Conservation (phyloP, 139 green algal genomes). For the Micractinium sp. region DNA sequence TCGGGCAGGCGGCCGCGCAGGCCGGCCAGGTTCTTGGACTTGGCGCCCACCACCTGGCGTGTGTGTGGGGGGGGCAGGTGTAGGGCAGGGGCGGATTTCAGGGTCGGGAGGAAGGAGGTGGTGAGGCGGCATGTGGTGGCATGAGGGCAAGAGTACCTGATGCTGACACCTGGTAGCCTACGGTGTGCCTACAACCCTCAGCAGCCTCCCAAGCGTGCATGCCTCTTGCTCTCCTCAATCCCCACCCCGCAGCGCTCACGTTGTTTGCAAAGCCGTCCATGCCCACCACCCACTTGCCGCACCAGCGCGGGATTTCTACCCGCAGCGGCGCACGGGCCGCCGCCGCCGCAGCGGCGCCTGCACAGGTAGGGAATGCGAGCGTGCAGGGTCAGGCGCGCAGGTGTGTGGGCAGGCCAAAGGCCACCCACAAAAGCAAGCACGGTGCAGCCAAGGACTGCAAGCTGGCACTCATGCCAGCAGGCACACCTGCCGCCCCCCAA, state of each 20-base stretch:
- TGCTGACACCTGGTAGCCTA: too few species aligned
- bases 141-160: neutral
- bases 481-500: too few species aligned
- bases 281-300: slow-evolving; percentile 87
- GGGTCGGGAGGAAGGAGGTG: too few species aligned
- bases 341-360: neutral
- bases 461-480: neutral
- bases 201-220: neutral
- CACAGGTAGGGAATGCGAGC: neutral
- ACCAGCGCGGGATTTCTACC: slow-evolving; percentile 43
- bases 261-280: slow-evolving; percentile 89
- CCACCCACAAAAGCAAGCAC: neutral
- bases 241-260: neutral
- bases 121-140: too few species aligned
- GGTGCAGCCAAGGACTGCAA: neutral
- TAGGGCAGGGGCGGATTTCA: neutral
- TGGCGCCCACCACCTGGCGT: slow-evolving; percentile 89
- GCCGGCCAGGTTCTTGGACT: slow-evolving; percentile 93
- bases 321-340: neutral
- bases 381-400: neutral
- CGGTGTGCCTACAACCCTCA: neutral
- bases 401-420: neutral
- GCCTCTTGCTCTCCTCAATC: neutral
- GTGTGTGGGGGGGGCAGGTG: neutral
- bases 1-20: slow-evolving; percentile 89